Percentiles rank a stretch among this genome's conserved stretches.
Evolutionary conservation across 2,329 filamentous ascomycete genomes (phyloP).

Genomic region (Cytospora piceae): DNA sequence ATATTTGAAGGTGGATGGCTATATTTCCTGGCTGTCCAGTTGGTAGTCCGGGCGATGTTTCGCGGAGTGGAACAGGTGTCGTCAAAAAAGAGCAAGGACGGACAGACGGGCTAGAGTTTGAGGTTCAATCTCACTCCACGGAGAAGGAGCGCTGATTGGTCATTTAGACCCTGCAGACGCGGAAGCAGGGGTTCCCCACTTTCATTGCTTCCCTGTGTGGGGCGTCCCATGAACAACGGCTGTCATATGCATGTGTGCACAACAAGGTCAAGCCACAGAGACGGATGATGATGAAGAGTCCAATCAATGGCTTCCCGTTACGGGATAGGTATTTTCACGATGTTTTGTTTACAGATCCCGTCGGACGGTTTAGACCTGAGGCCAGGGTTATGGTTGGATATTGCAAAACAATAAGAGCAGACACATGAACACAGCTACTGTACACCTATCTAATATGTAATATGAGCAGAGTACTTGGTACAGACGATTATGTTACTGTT

Average conservation of each 20-base stretch:
- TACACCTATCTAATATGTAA: not conserved
- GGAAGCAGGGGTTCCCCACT: slow-evolving; percentile 14
- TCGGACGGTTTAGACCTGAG: no score
- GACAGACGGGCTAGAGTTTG: slow-evolving; percentile 41
- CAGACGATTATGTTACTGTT: not conserved
- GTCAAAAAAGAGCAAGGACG: slow-evolving; percentile 40
- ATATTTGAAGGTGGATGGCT: slow-evolving; percentile 25
- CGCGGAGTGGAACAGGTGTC: slow-evolving; percentile 37
- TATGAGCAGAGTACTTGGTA: not conserved
- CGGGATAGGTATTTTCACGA: no score
- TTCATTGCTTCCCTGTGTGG: not conserved
- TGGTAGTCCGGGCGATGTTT: slow-evolving; percentile 17
- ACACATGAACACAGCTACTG: no score
- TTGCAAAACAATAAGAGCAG: no score
- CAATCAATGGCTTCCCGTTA: no score
- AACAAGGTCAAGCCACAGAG: not conserved
- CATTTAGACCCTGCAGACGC: slow-evolving; percentile 26
- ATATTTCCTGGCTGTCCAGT: slow-evolving; percentile 16
- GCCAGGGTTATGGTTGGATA: no score
- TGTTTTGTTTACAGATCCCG: no score
- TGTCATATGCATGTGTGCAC: not conserved
- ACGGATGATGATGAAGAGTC: no score
- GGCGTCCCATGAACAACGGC: not conserved
- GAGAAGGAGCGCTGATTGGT: slow-evolving; percentile 32
- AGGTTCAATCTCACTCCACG: slow-evolving; percentile 43